Evolutionary conservation across 805 yeast species (phyloP).

Genomic region (Barnettozyma botsteinii): DNA sequence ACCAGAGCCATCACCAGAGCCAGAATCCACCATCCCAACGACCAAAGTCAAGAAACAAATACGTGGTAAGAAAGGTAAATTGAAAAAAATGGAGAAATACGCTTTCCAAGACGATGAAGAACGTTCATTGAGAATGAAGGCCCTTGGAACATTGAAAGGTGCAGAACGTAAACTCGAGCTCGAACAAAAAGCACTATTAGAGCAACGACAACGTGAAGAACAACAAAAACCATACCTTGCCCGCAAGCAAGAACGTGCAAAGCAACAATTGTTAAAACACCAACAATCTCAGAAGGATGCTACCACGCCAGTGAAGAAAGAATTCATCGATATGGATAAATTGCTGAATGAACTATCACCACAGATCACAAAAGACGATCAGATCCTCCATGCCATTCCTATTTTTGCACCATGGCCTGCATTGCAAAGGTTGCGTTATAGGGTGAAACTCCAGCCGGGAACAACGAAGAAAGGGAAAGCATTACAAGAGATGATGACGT

Average conservation of each 20-base stretch:
- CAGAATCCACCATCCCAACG: too few relatives aligned
- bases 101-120: slow-evolving; percentile 93
- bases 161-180: slow-evolving; percentile 25
- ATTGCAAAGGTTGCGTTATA: slow-evolving; percentile 65
- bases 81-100: slow-evolving; percentile 79
- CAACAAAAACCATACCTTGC: slow-evolving; percentile 34
- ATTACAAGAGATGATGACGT: slow-evolving; percentile 57
- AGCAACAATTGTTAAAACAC: not conserved
- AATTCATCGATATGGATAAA: slow-evolving; percentile 38
- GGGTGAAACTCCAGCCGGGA: slow-evolving; percentile 76
- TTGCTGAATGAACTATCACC: slow-evolving; percentile 34
- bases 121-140: slow-evolving; percentile 64
- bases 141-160: slow-evolving; percentile 71
- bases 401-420: slow-evolving; percentile 93
- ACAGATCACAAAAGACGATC: slow-evolving; percentile 37
- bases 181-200: slow-evolving; percentile 29
- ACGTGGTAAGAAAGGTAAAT: slow-evolving; percentile 81
- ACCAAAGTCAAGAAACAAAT: slow-evolving; percentile 34
- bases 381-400: slow-evolving; percentile 61
- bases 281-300: slow-evolving; percentile 2
- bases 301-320: slow-evolving; percentile 25
- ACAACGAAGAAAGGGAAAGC: slow-evolving; percentile 85
- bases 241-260: slow-evolving; percentile 23
- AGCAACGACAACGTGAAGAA: slow-evolving; percentile 31
- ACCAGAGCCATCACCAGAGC: slow-evolving; percentile 4